Percentiles rank a stretch among this genome's conserved stretches.
Evolutionary conservation across 1,139 yeast genomes (phyloP).

Genomic region (Taiozyma sp.): DNA sequence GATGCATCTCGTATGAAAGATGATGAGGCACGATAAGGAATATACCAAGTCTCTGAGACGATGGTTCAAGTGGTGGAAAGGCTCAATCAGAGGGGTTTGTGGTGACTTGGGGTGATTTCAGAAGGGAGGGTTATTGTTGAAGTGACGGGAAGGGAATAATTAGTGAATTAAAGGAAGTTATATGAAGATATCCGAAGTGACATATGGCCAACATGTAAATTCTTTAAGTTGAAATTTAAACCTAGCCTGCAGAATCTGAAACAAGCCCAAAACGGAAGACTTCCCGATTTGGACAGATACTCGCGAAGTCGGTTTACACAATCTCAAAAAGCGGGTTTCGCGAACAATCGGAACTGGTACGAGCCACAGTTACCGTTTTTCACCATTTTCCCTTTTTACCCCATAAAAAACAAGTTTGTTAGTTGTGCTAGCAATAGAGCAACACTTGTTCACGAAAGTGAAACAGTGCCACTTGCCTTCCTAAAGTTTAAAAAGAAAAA

Average conservation of each 20-base stretch:
- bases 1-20: neutral
- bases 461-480: too few species aligned
- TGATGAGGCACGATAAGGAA: neutral
- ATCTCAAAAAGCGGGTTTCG: too few species aligned
- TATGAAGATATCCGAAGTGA: neutral
- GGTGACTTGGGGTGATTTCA: neutral
- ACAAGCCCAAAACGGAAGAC: neutral
- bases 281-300: neutral
- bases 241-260: slow-evolving; percentile 4
- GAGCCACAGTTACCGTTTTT: neutral
- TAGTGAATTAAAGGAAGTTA: neutral
- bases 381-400: neutral
- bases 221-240: neutral
- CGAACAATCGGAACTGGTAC: neutral
- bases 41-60: neutral
- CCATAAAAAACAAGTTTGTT: neutral
- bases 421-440: neutral
- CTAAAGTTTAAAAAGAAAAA: too few species aligned
- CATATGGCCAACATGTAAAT: neutral
- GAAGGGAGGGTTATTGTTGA: neutral
- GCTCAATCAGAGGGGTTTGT: neutral
- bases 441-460: too few species aligned
- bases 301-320: neutral
- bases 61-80: neutral
- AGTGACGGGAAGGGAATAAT: neutral